Base-by-base conservation (phyloP, 2,329 filamentous ascomycete genomes). In the Colletotrichum spaethianum region DNA sequence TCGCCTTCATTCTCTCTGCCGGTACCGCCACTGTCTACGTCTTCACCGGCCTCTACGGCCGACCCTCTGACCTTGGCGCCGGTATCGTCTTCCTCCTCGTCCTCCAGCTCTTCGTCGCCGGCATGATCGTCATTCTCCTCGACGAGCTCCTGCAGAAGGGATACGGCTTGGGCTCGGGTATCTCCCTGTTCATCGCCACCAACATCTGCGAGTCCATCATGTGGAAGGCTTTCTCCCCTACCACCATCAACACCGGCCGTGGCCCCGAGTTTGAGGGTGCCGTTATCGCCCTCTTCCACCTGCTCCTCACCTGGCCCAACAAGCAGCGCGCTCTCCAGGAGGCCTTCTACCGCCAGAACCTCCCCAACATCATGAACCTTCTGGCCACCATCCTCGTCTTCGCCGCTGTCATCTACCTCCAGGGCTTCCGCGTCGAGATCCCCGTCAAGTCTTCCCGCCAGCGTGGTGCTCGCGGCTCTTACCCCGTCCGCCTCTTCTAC, bases 121-220 rank as follows among this genome's bases (percentile, higher is more conserved):
- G 96, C 80, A 92, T 99, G 86, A 98, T 99, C 81, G 97, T 99
- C 85, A 98, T 99, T 84, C 94, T 99, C 73, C 94, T 99, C 72
- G 96, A 99, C 80, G 96, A 99, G 90, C 93, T 99, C 73, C 93
- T 99, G 79, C 97, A 99, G 88, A 99, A 99, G 91, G 96, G 96
- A 77, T 99, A 99, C 81, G 96, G 96, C 85, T 93, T 99, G 76
- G 96, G 96, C 85, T 97, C 94, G 82, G 96, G 96, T 86, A 99
- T 99, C 83, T 98, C 96, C 59, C 93, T 99, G 75, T 99, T 99
- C 90, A 99, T 99, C 82, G 96, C 96, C 77, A 99, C 96, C 88
- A 98, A 98, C 91, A 98, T 99, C 81, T 99, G 96, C 94, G 96
- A 99, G 89, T 98, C 96, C 70, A 99, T 99, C 84, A 93, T 99